Conservation (phyloP, 371 early-diverging fungal genomes). For the Capillidium rhysosporum region DNA sequence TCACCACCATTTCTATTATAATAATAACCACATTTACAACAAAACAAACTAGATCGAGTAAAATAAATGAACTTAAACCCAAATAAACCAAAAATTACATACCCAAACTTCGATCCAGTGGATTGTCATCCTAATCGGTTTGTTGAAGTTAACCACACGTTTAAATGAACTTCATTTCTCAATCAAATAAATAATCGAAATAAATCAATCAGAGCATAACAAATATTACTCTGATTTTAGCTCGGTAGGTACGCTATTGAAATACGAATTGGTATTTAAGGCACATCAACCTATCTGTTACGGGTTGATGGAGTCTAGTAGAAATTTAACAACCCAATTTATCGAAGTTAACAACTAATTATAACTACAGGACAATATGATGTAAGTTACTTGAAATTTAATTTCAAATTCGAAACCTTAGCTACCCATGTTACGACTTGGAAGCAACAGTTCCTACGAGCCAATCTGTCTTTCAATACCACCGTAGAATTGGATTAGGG, state of each 20-base stretch:
- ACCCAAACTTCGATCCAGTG: slow-evolving; percentile 63
- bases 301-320: slow-evolving; percentile 53
- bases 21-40: no score
- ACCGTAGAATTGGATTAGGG: neutral
- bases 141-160: slow-evolving; percentile 22
- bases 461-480: neutral
- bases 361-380: neutral
- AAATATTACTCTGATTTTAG: slow-evolving; percentile 51
- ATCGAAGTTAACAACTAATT: slow-evolving; percentile 8
- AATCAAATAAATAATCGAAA: slow-evolving; percentile 30
- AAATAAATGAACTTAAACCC: no score
- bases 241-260: slow-evolving; percentile 43
- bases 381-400: no score
- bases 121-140: slow-evolving; percentile 59
- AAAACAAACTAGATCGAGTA: no score
- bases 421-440: no score
- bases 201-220: slow-evolving; percentile 25
- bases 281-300: slow-evolving; percentile 36
- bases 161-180: slow-evolving; percentile 12
- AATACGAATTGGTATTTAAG: slow-evolving; percentile 42
- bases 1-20: no score
- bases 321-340: slow-evolving; percentile 28
- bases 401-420: neutral
- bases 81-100: slow-evolving; percentile 29
- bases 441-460: neutral